Evolutionary conservation across 2,329 filamentous ascomycete species (phyloP).

Genomic region (Colletotrichum sp.): DNA sequence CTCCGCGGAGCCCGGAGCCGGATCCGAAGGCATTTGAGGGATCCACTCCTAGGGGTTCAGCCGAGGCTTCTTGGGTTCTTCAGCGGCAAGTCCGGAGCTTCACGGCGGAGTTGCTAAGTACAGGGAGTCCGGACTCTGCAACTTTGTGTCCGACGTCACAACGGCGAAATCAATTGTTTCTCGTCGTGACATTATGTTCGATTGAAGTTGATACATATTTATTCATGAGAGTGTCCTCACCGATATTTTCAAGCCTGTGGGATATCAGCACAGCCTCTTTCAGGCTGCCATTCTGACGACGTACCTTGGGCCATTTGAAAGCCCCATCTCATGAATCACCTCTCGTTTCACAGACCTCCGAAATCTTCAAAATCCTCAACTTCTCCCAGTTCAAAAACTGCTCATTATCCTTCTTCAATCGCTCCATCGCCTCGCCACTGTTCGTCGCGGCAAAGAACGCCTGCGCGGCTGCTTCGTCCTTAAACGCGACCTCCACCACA

Average conservation of each 20-base stretch:
- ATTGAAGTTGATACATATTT: not conserved
- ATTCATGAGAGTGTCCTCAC: not conserved
- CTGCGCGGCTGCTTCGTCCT: conserved; percentile 14
- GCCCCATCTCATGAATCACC: not conserved
- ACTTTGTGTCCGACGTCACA: not conserved
- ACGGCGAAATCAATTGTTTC: not conserved
- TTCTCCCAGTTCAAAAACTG: conserved; percentile 6
- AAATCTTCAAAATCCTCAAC: not conserved
- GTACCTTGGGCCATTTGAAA: fast-evolving
- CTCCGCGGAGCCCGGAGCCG: not conserved
- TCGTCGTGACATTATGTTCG: not conserved
- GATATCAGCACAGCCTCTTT: not conserved
- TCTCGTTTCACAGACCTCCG: not conserved
- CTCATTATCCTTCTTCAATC: not conserved
- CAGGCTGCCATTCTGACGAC: not conserved
- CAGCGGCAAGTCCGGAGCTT: not conserved
- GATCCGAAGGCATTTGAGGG: not conserved
- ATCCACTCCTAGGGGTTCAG: not conserved
- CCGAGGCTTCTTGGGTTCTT: not conserved
- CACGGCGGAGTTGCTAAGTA: not conserved
- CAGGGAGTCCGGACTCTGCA: not conserved
- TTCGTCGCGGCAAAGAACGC: not conserved
- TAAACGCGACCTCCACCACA: conserved; percentile 24
- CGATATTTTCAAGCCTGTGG: not conserved
- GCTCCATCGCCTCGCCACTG: not conserved